Evolutionary conservation across 768 basidiomycete species (phyloP), one percentile per base, ranked within the genome.

Genomic region (Russula olivacea): DNA sequence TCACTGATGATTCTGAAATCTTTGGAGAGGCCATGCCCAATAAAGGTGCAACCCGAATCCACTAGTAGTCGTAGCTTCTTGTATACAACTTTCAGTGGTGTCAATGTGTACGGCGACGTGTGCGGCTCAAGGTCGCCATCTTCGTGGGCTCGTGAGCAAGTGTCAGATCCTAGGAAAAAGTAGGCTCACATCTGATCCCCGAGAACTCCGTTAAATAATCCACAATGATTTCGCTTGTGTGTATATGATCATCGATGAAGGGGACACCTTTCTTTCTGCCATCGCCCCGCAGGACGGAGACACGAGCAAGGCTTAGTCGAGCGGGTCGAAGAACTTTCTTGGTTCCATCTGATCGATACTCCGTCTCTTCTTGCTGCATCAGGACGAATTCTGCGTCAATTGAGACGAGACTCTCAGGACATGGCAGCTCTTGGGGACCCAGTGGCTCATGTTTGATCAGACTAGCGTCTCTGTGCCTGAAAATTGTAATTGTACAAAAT

Each of bases 361-460:
- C 97, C 34, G 88, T 89, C 73, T 98, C 97, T 76, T 98, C 97
- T 89, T 94, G 91, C 73, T 98, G 94, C 83, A 99, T 90, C 6
- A 87, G 89, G 25, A 99, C 96, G 71, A 99, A 99, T 71, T 99
- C 96, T 1, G 96, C 95, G 70, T 99, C 97, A 65, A 99, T 98
- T 3, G 96, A 87, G 41, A 99, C 87, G 47, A 96, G 76, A 6
- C 89, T 95, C 14, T 93, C 97, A 6, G 88, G 86, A 60, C 76
- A 81, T 0, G 96, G 95, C 9, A 97, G 74, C 73, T 99, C 97
- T 17, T 86, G 83, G 21, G 77, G 76, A 15, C 76, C 74, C 32
- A 98, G 76, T 34, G 82, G 80, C 67, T 90, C 84, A 67, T 98
- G 97, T 71, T 88, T 91, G 69, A 95, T 84, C 64, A 83, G 73